These are phyloP conservation scores for Obba rivulosa DNA, from an alignment of 768 basidiomycete genomes.

Conservation along the genomic window DNA sequence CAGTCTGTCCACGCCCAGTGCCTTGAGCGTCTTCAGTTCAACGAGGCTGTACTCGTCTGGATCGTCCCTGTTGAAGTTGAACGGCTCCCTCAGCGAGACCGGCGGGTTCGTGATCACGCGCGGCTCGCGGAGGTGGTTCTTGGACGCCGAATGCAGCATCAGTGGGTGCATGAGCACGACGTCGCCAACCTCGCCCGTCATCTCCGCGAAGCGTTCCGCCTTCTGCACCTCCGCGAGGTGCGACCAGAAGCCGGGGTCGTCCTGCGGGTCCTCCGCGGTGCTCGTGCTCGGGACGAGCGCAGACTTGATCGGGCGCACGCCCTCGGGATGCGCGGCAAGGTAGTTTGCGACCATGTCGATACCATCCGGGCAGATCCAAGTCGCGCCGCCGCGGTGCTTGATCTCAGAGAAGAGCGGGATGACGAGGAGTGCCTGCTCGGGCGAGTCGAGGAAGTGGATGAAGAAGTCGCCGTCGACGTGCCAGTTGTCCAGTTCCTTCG, in stretches of 20 bases:
- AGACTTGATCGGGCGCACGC: constrained; percentile 39
- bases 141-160: constrained; percentile 61
- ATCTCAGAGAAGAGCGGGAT: constrained; percentile 60
- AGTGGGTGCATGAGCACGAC: constrained; percentile 59
- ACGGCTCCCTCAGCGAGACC: constrained; percentile 48
- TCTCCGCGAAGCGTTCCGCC: constrained; percentile 38
- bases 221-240: constrained; percentile 38
- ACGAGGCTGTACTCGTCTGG: constrained; percentile 49
- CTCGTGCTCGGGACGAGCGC: constrained; percentile 45
- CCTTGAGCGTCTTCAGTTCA: constrained; percentile 52
- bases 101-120: constrained; percentile 66
- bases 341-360: constrained; percentile 44
- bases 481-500: constrained; percentile 53
- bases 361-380: constrained; percentile 55
- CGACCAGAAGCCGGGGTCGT: constrained; percentile 41
- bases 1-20: constrained; percentile 41
- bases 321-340: constrained; percentile 47
- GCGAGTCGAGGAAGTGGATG: constrained; percentile 60
- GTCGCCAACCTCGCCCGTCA: constrained; percentile 59
- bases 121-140: constrained; percentile 49
- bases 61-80: constrained; percentile 42
- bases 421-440: constrained; percentile 58
- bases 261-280: constrained; percentile 26
- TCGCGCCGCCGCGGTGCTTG: constrained; percentile 48
- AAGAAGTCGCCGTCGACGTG: constrained; percentile 61